Evolutionary conservation across 108 stramenopile genomes (phyloP).

Genomic region (Schizochytrium sp.): DNA sequence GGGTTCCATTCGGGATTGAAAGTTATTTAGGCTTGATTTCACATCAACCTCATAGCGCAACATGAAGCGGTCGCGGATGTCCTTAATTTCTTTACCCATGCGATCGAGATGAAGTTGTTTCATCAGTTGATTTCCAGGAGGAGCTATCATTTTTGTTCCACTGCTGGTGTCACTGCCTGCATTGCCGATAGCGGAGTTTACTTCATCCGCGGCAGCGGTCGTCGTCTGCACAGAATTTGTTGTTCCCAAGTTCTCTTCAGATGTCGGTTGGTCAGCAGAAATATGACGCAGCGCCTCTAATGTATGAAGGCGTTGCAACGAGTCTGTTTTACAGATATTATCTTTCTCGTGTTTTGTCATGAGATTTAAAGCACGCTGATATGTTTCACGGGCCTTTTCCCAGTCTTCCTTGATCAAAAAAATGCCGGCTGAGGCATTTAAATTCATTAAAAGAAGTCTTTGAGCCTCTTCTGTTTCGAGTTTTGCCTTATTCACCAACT

Average conservation of each 20-base stretch:
- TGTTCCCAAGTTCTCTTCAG: not conserved
- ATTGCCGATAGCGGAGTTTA: too few relatives aligned
- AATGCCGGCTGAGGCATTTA: slow-evolving; percentile 15
- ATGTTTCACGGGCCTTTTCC: not conserved
- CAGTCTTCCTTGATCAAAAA: not conserved
- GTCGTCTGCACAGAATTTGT: not conserved
- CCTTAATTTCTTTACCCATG: slow-evolving; percentile 5
- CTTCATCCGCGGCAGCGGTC: not conserved
- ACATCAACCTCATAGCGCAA: not conserved
- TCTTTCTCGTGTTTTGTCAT: slow-evolving; percentile 40
- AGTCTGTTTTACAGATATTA: slow-evolving; percentile 35
- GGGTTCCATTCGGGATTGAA: not conserved
- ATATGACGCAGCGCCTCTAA: slow-evolving; percentile 11
- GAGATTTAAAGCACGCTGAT: slow-evolving; percentile 6
- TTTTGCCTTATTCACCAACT: slow-evolving; percentile 37
- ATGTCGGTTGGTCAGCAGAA: not conserved
- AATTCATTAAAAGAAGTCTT: slow-evolving; percentile 49
- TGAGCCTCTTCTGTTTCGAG: slow-evolving; percentile 46
- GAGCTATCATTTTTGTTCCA: not conserved
- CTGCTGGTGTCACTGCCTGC: not conserved
- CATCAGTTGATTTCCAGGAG: not conserved
- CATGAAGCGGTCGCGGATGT: slow-evolving; percentile 17
- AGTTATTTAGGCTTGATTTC: not conserved
- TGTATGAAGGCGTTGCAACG: slow-evolving; percentile 50
- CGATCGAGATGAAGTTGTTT: not conserved